Conservation (phyloP, 352 stramenopile genomes). For the Phytopythium sindhum region DNA sequence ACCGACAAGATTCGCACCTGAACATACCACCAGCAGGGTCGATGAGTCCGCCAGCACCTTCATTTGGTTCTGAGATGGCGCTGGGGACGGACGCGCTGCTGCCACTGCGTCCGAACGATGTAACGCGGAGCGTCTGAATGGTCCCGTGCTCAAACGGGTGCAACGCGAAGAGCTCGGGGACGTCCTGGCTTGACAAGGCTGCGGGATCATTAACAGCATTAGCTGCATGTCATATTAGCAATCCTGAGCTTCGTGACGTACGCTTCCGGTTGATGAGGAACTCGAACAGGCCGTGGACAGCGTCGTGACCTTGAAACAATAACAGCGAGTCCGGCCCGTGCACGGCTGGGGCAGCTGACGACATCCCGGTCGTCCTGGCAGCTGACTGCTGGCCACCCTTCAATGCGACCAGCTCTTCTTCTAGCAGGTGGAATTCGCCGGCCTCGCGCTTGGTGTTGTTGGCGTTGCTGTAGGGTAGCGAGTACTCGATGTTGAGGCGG, state of each 20-base stretch:
- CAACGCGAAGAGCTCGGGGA: conserved; percentile 50
- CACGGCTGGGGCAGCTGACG: conserved; percentile 15
- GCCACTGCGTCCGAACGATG: conserved; percentile 26
- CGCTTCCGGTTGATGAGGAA: conserved; percentile 76
- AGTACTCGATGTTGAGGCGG: conserved; percentile 56
- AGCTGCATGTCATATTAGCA: background rate
- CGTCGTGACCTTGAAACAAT: conserved; percentile 54
- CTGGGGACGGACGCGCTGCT: conserved; percentile 9
- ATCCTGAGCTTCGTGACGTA: conserved; percentile 20
- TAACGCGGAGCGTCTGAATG: conserved; percentile 52
- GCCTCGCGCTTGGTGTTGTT: conserved; percentile 37
- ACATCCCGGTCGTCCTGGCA: conserved; percentile 19
- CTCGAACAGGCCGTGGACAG: conserved; percentile 70
- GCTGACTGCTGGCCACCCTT: conserved; percentile 7
- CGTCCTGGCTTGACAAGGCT: conserved; percentile 79
- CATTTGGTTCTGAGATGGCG: conserved; percentile 13
- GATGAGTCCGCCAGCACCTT: background rate
- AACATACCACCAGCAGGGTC: background rate
- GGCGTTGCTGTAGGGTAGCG: conserved; percentile 48
- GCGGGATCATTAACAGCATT: background rate
- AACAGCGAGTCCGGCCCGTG: conserved; percentile 64
- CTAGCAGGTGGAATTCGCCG: conserved; percentile 41
- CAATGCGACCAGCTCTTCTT: conserved; percentile 37
- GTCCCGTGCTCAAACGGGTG: conserved; percentile 59
- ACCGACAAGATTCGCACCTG: background rate